Evolutionary conservation across 177 flowering plant genomes (phyloP), one percentile per base, ranked within the genome.

Genomic region (Tripterygium wilfordii): DNA sequence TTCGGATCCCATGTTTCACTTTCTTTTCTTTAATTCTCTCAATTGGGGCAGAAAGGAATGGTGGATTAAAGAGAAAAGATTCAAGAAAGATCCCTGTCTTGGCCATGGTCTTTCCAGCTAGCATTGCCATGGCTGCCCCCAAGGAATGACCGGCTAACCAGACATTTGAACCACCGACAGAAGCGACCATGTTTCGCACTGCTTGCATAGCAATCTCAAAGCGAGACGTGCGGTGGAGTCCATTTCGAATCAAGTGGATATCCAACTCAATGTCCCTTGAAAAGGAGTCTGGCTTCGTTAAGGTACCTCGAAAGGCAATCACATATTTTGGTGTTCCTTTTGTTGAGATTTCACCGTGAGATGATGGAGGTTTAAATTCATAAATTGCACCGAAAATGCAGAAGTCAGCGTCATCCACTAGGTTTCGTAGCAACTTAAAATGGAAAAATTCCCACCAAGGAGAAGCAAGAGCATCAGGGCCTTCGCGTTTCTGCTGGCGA

Each of bases 71-170:
- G 10, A 88, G 81, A 65, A 66, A 85, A 28, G 88, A 31, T 22
- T 86, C 79, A 22, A 88, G 75, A 44, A 76, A 75, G 33, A 53
- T 55, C 20, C 95, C 86, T 1, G 57, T 51, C 62, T 67, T 76
- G 7, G 86, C 99, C 95, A 89, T 83, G 20, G 64, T 72, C 68
- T 76, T 89, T 16, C 96, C 99, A 17, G 85, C 85, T 33, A 84
- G 83, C 84, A 83, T 50, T 41, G 86, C 95, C 67, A 94, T 69
- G 42, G 96, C 85, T 23, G 99, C 58, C 35, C 99, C 99, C 8
- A 94, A 62, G 17, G 99, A 94, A 57, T 94, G 99, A 19, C 99
- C 99, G 19, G 92, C 67, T 27, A 94, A 61, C 97, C 97, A 94
- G 10, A 86, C 48, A 36, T 62, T 74, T 5, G 54, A 42, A 45